Evolutionary conservation across 805 yeast species (phyloP), one percentile per base, ranked within the genome.

Genomic region (Isabelozyma heimii): DNA sequence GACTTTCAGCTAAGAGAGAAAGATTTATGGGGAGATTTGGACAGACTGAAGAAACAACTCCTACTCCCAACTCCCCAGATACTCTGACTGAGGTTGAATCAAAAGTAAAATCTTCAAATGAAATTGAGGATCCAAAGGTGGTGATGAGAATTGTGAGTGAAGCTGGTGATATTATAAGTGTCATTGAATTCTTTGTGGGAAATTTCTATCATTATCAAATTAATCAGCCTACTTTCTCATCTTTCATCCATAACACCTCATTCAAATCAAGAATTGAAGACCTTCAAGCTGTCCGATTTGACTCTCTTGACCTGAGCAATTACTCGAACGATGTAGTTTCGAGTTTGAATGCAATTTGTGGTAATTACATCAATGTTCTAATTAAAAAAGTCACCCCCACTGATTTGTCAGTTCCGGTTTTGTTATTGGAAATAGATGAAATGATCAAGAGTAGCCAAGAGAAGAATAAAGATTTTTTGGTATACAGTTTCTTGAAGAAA

Each of bases 391-490:
- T 72, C n/a, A 61, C 62, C 8, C 76, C 78, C 1, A 50, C 61
- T 10, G 77, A 69, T 30, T 57, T 67, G 47, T 65, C 59, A 38
- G 56, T 69, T 13, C 77, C 76, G 0, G 48, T 61, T 20, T 52
- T 71, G n/a, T 55, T 73, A 45, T 52, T 62, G 2, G 63, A 64
- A 27, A 47, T 73, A 45, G 69, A 65, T 37, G 49, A 52, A 58
- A 63, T 52, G 49, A 55, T 44, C 44, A 64, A 37, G 47, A 79
- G 54, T 60, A 76, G 64, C 15, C 76, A 76, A 8, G 67, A 79
- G 8, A 72, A 85, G 1, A 80, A 81, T 60, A 91, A 85, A 59
- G 96, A 88, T 53, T 89, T 77, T 55, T 61, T 73, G 37, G 67
- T 79, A 16, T 69, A 79, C 50, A 73, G 76, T 38, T 70, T 77